Conservation (phyloP, 2,329 filamentous ascomycete genomes). For the Onygenales sp. region DNA sequence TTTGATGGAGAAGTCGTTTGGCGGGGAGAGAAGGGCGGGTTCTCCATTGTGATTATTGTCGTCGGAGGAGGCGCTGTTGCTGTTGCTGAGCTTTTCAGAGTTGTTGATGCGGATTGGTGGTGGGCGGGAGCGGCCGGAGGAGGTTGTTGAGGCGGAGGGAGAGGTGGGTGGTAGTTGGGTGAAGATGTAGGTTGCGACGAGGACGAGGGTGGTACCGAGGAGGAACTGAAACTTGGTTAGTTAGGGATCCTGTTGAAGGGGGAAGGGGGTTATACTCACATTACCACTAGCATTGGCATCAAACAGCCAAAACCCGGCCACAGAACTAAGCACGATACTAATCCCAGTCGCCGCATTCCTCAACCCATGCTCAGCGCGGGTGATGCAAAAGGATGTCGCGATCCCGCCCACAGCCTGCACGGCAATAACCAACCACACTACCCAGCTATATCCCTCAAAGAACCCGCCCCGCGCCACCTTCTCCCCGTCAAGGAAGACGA, state of each 20-base stretch:
- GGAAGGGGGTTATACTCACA: conserved; percentile 43
- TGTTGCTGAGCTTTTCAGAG: conserved; percentile 54
- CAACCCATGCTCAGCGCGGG: conserved; percentile 78
- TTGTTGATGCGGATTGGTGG: conserved; percentile 50
- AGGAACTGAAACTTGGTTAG: conserved; percentile 53
- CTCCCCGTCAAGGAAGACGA: conserved; percentile 77
- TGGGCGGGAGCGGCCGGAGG: conserved; percentile 43
- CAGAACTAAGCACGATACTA: conserved; percentile 77
- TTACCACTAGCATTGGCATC: conserved; percentile 62
- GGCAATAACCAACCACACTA: conserved; percentile 77
- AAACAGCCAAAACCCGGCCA: conserved; percentile 81
- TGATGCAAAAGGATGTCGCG: conserved; percentile 71
- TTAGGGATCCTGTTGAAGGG: too few relatives aligned
- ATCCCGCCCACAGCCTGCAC: conserved; percentile 80
- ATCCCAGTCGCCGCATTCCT: conserved; percentile 92
- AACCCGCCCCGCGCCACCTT: conserved; percentile 78
- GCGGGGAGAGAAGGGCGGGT: conserved; percentile 19
- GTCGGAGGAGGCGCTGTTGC: conserved; percentile 23
- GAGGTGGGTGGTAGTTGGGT: conserved; percentile 30
- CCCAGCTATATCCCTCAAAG: conserved; percentile 87
- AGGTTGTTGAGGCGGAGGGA: conserved; percentile 27
- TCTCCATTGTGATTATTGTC: conserved; percentile 35
- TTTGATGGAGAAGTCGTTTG: conserved; percentile 39
- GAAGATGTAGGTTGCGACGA: conserved; percentile 79
- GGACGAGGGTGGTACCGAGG: conserved; percentile 66